Conservation (phyloP, 2,329 filamentous ascomycete species). For the Fusarium gaditjirri region DNA sequence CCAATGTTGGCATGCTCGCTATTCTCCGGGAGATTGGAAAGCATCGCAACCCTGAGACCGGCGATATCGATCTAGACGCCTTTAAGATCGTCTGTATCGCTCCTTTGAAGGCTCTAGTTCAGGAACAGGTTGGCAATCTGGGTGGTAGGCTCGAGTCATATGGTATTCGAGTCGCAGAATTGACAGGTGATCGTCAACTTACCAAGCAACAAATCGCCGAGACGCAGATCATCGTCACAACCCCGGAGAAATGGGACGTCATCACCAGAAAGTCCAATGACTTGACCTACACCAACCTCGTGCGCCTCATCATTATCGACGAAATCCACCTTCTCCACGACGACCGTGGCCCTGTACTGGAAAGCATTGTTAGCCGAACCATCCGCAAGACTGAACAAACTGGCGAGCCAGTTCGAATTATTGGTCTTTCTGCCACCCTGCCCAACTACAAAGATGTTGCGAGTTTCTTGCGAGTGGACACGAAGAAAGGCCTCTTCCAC, state of each 20-base stretch:
- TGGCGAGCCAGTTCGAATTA: slow-evolving; percentile 88
- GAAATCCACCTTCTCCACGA: slow-evolving; percentile 98
- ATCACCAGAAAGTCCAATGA: slow-evolving; percentile 98
- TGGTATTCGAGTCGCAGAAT: slow-evolving; percentile 91
- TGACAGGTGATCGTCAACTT: slow-evolving; percentile 96
- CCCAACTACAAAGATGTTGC: slow-evolving; percentile 98
- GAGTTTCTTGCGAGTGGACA: slow-evolving; percentile 91
- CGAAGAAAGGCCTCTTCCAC: slow-evolving; percentile 88
- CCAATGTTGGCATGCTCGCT: slow-evolving; percentile 96
- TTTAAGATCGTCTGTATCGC: slow-evolving; percentile 99
- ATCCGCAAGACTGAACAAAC: slow-evolving; percentile 95
- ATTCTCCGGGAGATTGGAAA: slow-evolving; percentile 98
- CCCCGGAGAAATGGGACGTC: slow-evolving; percentile 98
- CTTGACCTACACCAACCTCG: slow-evolving; percentile 96
- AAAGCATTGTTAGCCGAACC: slow-evolving; percentile 95
- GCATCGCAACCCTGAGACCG: slow-evolving; percentile 86
- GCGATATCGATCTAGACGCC: slow-evolving; percentile 93
- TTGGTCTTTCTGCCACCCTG: slow-evolving; percentile 93
- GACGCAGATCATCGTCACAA: slow-evolving; percentile 97
- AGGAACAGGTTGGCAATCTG: slow-evolving; percentile 98
- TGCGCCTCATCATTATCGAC: slow-evolving; percentile 94
- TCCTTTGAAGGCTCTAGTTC: slow-evolving; percentile 92
- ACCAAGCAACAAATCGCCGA: slow-evolving; percentile 99
- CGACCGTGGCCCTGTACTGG: slow-evolving; percentile 93
- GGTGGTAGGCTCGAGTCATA: slow-evolving; percentile 90